Base-by-base conservation (phyloP, 2,329 filamentous ascomycete species). In the Aureobasidium sp. region DNA sequence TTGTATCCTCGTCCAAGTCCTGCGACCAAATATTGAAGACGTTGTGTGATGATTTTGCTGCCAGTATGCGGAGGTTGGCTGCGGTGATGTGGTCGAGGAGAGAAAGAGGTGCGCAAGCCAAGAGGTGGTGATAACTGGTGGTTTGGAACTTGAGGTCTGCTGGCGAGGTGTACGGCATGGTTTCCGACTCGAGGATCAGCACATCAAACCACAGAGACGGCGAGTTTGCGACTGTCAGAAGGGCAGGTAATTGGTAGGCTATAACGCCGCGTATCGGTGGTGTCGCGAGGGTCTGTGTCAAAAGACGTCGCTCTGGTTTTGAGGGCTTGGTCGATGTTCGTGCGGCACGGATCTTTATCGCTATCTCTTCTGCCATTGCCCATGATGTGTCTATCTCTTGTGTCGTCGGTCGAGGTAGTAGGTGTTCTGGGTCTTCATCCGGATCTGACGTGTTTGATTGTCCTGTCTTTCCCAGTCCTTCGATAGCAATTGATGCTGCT, bases 21-120 rank as follows among this genome's bases (percentile, higher is more conserved):
- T 76, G 71, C 12, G 70, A 72, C 7, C 75, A 73, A 47, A 80
- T 77, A 33, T 78, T 78, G 62, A 80, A 80, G 1, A 75, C 73
- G 63, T 80, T 80, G 65, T 79, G 77, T 35, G 74, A 75, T 62
- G 76, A 76, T 17, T 76, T 75, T 3, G 69, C 66, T 12, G 72
- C 72, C 29, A 78, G 67, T 6, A 67, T 65, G 27, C 72, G 68
- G 24, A 77, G 70, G 0, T 71, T 70, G 14, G 71, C 66, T 0
- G 71, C 63, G 0, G 73, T 78, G 47, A 74, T 64, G 39, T 68
- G 66, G 0, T 67, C 64, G 6, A 77, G 68, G 0, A 79, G 69
- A 0, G 68, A 62, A 0, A 66, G 19, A 0, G 78, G 77, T 0
- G 78, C 68, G 12, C 77, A 67, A 5, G 73, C 69, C 8, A 75